Base-by-base conservation (phyloP, 306 rosid genomes). In the Oemleria cerasiformis region DNA sequence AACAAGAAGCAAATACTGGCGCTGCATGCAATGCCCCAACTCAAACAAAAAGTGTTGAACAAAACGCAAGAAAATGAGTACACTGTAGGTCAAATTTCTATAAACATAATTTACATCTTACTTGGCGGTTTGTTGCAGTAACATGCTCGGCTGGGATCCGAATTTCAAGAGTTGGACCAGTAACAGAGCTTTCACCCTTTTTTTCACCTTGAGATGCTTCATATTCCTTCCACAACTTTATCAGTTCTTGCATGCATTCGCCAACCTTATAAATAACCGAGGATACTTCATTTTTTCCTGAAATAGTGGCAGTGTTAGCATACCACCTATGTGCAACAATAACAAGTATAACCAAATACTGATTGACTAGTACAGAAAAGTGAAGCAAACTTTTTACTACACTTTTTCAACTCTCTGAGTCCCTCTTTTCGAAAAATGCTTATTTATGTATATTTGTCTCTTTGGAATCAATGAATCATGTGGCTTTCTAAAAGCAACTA, bases 81-180 rank as follows among this genome's bases (percentile, higher is more conserved):
- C 30, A 44, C 43, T 21, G 40, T 8, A n/a, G 60, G 50, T 10
- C 36, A 69, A 64, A 15, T 16, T 53, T 56, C 11, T 40, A 57
- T 34, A 15, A 54, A 42, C 61, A 40, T 42, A 20, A 70, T 55
- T 61, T 47, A 47, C 12, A 77, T 79, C 85, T 87, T 77, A 93
- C 98, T 84, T 93, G 98, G 84, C 93, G 93, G 81, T 93, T 93
- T 72, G 96, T 87, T 62, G 98, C 97, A 19, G 93, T 91, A 72
- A 88, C 96, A 75, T 88, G 85, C 73, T 91, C 92, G 36, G 98
- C 90, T 39, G 97, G 96, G 83, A 93, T 93, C 60, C 87, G 90
- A 70, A 93, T 91, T 79, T 90, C 98, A 72, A 93, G 92, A 30
- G 92, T 88, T 54, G 97, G 97, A 56, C 91, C 89, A 75, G 54